Evolutionary conservation across 2,329 filamentous ascomycete species (phyloP), one percentile per base, ranked within the genome.

Genomic region (Aotearoamyces nothofagi): DNA sequence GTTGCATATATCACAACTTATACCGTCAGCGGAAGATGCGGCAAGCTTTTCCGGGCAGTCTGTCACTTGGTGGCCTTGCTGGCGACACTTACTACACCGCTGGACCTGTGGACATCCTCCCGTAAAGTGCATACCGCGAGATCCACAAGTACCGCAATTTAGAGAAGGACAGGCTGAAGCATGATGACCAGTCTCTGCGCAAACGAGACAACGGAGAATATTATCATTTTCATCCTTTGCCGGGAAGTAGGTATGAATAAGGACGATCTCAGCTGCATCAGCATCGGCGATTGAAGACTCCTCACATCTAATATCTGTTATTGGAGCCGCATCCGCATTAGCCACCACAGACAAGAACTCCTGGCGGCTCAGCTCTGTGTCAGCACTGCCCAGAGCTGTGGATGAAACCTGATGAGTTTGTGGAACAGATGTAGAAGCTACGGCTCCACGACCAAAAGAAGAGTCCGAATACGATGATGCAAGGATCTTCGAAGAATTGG

Each of bases 1-100:
- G 22, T 54, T 54, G 48, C 78, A 83, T 17, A 71, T 55, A 8
- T 67, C 66, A 45, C 78, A 83, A 3, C 62, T 60, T 26, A 63
- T 53, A 13, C 60, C 58, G 31, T 74, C 69, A 10, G 59, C 58
- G 36, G 61, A 61, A 10, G 61, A 53, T 28, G 63, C 39, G 3
- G 51, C 47, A 23, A 78, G 56, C 35, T 69, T 69, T 36, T 76
- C 69, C 2, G 50, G 41, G 43, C 77, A 82, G 5, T 52, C 39
- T 1, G 49, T 40, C 11, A 52, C 49, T 28, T 43, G 40, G 42
- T 83, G 78, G 7, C 76, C 77, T 24, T 65, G 55, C 47, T 75
- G 66, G 26, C 58, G 62, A 49, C 78, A 82, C 43, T 69, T 71
- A 27, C 41, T 45, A 44, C 70, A 76, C 35, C 66, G 58, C 17